These are phyloP conservation scores for Suillus luteus DNA, from an alignment of 768 basidiomycete species.

Conservation along the genomic window DNA sequence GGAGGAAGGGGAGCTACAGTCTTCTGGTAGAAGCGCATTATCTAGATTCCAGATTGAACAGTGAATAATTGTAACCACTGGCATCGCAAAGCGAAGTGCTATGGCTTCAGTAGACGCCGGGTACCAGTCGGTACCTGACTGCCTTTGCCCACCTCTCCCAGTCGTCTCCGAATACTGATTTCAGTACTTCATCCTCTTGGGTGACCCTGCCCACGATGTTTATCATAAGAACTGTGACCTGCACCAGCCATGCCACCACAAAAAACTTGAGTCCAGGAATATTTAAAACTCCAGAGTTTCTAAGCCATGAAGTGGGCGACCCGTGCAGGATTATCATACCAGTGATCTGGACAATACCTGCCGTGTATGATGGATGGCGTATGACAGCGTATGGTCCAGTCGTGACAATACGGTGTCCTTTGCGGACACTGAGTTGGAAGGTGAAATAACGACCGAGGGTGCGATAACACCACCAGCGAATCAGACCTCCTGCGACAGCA, in stretches of 20 bases:
- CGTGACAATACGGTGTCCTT: conserved; percentile 43
- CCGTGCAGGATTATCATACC: conserved; percentile 12
- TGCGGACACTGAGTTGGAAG: conserved; percentile 44
- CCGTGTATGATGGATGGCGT: conserved; percentile 47
- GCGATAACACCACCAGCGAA: conserved; percentile 32
- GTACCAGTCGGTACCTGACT: conserved; percentile 36
- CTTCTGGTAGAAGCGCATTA: conserved; percentile 4
- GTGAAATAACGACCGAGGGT: conserved; percentile 44
- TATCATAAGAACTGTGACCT: not conserved
- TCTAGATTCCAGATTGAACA: not conserved
- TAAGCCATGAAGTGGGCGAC: conserved; percentile 13
- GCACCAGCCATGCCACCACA: not conserved
- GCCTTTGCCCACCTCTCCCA: conserved; percentile 24
- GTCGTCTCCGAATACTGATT: not conserved
- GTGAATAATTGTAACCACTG: not conserved
- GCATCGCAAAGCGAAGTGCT: not conserved
- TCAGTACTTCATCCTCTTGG: conserved; percentile 1
- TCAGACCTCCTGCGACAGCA: conserved; percentile 23
- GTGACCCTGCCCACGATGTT: not conserved
- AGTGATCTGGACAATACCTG: conserved; percentile 18
- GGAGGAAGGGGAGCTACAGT: not conserved
- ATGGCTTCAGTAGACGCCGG: conserved; percentile 29
- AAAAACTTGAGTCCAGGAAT: not conserved
- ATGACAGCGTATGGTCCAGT: conserved; percentile 46
- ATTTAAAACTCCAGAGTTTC: not conserved